Evolutionary conservation across 352 stramenopile genomes (phyloP), one percentile per base, ranked within the genome.

Genomic region (Phytophthora constricta): DNA sequence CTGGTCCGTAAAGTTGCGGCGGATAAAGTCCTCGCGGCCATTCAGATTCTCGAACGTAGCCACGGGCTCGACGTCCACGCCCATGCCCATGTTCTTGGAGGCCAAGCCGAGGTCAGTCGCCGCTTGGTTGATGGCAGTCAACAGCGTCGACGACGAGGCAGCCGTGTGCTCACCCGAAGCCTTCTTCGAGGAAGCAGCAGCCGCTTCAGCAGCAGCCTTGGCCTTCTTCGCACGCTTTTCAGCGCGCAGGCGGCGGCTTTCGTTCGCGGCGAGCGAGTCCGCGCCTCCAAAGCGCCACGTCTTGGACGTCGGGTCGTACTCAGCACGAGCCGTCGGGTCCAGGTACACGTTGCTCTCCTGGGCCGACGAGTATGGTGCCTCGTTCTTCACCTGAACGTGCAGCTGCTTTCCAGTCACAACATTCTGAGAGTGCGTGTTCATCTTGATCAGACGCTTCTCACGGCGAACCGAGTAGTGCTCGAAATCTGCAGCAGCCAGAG

Each of bases 261-360:
- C 57, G 37, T 74, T 65, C 4, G 70, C 66, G 51, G 76, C 74
- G 10, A 74, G 58, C 26, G 77, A 83, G 47, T 74, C 55, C 17
- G 67, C 64, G 33, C 66, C 71, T 22, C 77, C 80, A 74, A 95
- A 97, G 43, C 77, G 79, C 87, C 89, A 96, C 31, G 85, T 90
- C 61, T 84, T 76, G 10, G 77, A 70, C 5, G 72, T 74, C 14
- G 76, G 54, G 60, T 96, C 87, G 72, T 84, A 96, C 65, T 84
- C 65, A 2, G 90, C 90, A 68, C 90, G 86, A 46, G 88, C 87
- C 5, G 68, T 89, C 10, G 88, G 87, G 62, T 97, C 84, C 55
- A 97, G 66, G 76, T 96, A 97, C 62, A 97, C 86, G 41, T 72
- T 84, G 78, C 82, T 91, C 63, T 96, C 88, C 62, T 95, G 84